Evolutionary conservation across 495 filamentous ascomycete species (phyloP).

Genomic region (Tuber calosporum): DNA sequence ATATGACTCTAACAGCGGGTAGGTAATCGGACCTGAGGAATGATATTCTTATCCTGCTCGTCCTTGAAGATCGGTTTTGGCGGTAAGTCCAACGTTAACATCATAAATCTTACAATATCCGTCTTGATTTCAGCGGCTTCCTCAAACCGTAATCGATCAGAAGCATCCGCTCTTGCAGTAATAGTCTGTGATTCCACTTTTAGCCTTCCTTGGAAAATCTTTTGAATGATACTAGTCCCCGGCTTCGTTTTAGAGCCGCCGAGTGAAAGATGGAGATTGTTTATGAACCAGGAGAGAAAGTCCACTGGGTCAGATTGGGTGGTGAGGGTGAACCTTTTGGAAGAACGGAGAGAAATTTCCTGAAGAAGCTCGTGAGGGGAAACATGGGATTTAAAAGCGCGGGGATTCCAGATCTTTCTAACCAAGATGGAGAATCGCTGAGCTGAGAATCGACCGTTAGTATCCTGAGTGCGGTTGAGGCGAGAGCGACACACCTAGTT

Average conservation of each 20-base stretch:
- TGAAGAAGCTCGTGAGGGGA: constrained; percentile 95
- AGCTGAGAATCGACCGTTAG: constrained; percentile 49
- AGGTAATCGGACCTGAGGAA: constrained; percentile 57
- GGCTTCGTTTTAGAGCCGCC: constrained; percentile 85
- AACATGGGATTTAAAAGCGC: constrained; percentile 93
- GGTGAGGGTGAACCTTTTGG: constrained; percentile 86
- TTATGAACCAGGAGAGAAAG: constrained; percentile 94
- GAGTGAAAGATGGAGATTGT: constrained; percentile 83
- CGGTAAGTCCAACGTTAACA: constrained; percentile 87
- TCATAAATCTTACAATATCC: constrained; percentile 68
- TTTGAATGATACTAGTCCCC: constrained; percentile 71
- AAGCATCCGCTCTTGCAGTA: constrained; percentile 80
- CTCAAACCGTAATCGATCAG: constrained; percentile 86
- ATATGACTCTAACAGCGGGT: background rate
- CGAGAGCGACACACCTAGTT: constrained; percentile 47
- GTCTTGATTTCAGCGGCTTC: constrained; percentile 76
- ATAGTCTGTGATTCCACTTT: constrained; percentile 91
- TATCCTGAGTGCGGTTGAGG: constrained; percentile 46
- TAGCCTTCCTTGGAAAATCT: constrained; percentile 84
- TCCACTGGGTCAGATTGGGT: constrained; percentile 91
- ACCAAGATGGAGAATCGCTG: constrained; percentile 83
- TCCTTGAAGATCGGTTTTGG: constrained; percentile 96
- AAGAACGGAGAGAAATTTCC: constrained; percentile 81
- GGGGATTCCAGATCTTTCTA: constrained; percentile 96
- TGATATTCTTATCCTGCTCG: constrained; percentile 81